Percentiles rank a stretch among this genome's conserved stretches.
phyloP scores from a whole-genome alignment of 148 eudicot species.

The Polygonum maritimum region DNA sequence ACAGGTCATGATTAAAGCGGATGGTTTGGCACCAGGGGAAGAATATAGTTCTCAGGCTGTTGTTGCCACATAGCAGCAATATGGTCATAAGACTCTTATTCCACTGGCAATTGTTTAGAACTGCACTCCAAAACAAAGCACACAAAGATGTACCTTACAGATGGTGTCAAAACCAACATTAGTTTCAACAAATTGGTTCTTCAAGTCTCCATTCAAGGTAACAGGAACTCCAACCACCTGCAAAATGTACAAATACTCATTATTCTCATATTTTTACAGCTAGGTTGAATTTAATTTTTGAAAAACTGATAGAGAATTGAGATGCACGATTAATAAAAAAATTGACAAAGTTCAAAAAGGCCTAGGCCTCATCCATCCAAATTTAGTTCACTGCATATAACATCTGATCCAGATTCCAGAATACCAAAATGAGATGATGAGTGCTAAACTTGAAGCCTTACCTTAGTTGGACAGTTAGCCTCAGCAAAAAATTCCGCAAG shows the following conservation, averaged over 20 bases:
- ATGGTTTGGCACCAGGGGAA: background rate
- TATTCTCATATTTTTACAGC: background rate
- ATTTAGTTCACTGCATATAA: background rate
- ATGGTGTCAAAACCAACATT: constrained; percentile 54
- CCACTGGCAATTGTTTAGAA: no score
- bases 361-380: background rate
- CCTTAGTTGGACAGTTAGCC: constrained; percentile 85
- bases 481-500: constrained; percentile 97
- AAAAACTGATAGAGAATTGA: background rate
- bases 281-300: background rate
- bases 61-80: background rate
- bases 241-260: background rate
- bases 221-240: constrained; percentile 99
- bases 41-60: background rate
- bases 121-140: background rate
- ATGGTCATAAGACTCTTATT: background rate
- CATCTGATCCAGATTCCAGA: background rate
- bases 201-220: constrained; percentile 51
- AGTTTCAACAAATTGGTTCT: constrained; percentile 44
- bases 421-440: background rate
- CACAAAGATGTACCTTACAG: constrained; percentile 63
- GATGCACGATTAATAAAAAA: background rate
- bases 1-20: background rate
- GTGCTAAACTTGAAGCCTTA: constrained; percentile 3
- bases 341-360: background rate